Evolutionary conservation across 2,329 filamentous ascomycete species (phyloP).

Genomic region (Cordyceps sp.): DNA sequence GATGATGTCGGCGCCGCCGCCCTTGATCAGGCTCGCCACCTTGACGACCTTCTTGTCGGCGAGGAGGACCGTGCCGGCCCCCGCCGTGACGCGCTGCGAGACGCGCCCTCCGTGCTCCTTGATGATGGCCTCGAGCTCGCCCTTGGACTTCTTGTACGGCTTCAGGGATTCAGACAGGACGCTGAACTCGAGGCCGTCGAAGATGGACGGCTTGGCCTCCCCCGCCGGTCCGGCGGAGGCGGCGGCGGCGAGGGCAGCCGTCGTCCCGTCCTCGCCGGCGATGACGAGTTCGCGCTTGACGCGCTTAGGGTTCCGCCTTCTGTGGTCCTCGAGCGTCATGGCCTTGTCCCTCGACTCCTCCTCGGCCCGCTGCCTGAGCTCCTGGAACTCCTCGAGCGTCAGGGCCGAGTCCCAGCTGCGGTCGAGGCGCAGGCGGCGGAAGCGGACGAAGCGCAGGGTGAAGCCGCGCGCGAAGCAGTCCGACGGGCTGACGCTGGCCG

Average conservation of each 20-base stretch:
- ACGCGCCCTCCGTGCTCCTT: slow-evolving; percentile 71
- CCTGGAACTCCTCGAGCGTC: slow-evolving; percentile 60
- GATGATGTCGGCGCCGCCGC: slow-evolving; percentile 53
- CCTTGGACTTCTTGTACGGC: slow-evolving; percentile 59
- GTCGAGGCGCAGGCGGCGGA: slow-evolving; percentile 67
- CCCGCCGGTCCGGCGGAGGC: slow-evolving; percentile 37
- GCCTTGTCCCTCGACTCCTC: slow-evolving; percentile 55
- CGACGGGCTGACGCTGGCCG: slow-evolving; percentile 57
- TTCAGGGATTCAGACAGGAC: slow-evolving; percentile 60
- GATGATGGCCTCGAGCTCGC: slow-evolving; percentile 62
- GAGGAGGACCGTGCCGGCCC: slow-evolving; percentile 49
- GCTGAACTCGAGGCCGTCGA: slow-evolving; percentile 64
- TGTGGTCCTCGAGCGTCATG: slow-evolving; percentile 60
- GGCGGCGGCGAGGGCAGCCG: slow-evolving; percentile 9
- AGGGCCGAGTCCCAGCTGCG: slow-evolving; percentile 71
- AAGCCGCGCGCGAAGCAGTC: slow-evolving; percentile 62
- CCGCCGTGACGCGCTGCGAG: slow-evolving; percentile 53
- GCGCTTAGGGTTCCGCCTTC: slow-evolving; percentile 34
- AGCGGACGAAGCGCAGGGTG: slow-evolving; percentile 82
- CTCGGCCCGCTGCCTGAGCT: slow-evolving; percentile 52
- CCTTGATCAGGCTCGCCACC: slow-evolving; percentile 67
- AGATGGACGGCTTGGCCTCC: too few relatives aligned
- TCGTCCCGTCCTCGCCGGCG: slow-evolving; percentile 43
- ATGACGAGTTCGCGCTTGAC: slow-evolving; percentile 56
- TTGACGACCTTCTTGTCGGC: slow-evolving; percentile 71